A percentile compares a stretch with the other conserved stretches of the same genome.
Evolutionary conservation across 1,284 basidiomycete genomes (phyloP).

Genomic region (Boletus sp.): DNA sequence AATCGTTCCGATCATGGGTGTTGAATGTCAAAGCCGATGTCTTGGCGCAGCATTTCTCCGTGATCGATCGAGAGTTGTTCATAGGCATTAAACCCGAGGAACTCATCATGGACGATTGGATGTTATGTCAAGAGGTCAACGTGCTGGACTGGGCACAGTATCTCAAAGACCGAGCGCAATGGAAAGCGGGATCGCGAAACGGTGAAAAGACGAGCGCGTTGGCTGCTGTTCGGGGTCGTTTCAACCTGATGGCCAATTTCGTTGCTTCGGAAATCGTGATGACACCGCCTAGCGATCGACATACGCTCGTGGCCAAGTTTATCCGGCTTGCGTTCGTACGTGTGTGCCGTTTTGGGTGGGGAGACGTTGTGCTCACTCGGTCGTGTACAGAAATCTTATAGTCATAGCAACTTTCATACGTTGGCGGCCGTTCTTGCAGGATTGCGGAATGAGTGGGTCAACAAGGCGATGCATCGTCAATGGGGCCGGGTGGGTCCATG

Average conservation of each 20-base stretch:
- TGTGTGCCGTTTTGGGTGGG: constrained; percentile 12
- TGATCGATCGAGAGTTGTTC: constrained; percentile 87
- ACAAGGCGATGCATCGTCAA: constrained; percentile 60
- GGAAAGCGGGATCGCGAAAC: constrained; percentile 60
- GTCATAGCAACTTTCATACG: constrained; percentile 75
- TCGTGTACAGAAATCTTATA: constrained; percentile 74
- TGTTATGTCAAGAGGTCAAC: constrained; percentile 57
- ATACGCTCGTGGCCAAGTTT: constrained; percentile 70
- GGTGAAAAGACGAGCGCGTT: constrained; percentile 65
- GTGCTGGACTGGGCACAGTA: constrained; percentile 82
- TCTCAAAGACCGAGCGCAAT: constrained; percentile 68
- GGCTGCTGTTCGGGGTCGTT: constrained; percentile 77
- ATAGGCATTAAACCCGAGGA: constrained; percentile 82
- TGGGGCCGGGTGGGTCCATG: constrained; percentile 69
- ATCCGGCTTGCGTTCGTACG: constrained; percentile 84
- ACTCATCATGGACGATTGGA: constrained; percentile 69
- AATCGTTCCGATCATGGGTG: constrained; percentile 63
- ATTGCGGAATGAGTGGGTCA: constrained; percentile 70
- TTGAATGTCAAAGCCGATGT: constrained; percentile 54
- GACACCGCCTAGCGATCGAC: constrained; percentile 64
- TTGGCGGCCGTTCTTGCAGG: constrained; percentile 81
- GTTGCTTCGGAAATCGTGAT: constrained; percentile 76
- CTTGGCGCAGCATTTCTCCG: constrained; percentile 76
- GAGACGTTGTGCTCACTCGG: constrained; percentile 6
- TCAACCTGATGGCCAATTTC: constrained; percentile 84